phyloP scores from a whole-genome alignment of 2,329 filamentous ascomycete species.

The Westerdykella sp. region DNA sequence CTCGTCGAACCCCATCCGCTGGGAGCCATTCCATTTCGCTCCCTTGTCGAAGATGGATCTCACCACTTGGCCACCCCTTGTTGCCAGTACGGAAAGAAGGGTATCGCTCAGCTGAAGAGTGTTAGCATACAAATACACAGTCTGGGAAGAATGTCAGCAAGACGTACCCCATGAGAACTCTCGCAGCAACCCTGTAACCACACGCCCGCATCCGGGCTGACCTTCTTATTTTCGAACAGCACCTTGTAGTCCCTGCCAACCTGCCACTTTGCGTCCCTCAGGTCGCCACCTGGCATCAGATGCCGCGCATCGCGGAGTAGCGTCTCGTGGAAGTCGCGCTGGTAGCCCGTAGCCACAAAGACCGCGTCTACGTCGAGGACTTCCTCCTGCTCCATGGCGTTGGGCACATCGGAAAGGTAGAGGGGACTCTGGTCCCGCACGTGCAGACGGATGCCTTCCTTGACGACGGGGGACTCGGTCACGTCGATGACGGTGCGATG shows the following conservation, averaged over 20 bases:
- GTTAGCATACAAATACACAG: slow-evolving; percentile 9
- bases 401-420: slow-evolving; percentile 24
- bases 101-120: slow-evolving; percentile 64
- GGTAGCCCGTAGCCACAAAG: slow-evolving; percentile 83
- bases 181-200: slow-evolving; percentile 96
- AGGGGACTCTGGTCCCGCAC: slow-evolving; percentile 48
- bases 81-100: slow-evolving; percentile 70
- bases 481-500: slow-evolving; percentile 60
- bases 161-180: slow-evolving; percentile 79
- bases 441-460: slow-evolving; percentile 36
- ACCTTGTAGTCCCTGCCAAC: slow-evolving; percentile 76
- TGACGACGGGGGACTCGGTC: slow-evolving; percentile 41
- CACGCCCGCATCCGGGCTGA: slow-evolving; percentile 69
- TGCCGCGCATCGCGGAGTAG: slow-evolving; percentile 61
- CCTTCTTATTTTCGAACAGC: slow-evolving; percentile 59
- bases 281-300: slow-evolving; percentile 54
- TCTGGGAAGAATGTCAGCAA: not conserved
- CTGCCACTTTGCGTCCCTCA: slow-evolving; percentile 49
- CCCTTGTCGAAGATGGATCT: slow-evolving; percentile 59
- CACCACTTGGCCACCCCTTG: slow-evolving; percentile 71
- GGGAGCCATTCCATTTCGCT: slow-evolving; percentile 19
- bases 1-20: slow-evolving; percentile 21
- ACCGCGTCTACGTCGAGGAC: slow-evolving; percentile 70
- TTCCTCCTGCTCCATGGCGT: slow-evolving; percentile 48
- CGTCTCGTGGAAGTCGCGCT: slow-evolving; percentile 67